phyloP scores from a whole-genome alignment of 139 green algal species.

The Protoeuglena noctilucae region DNA sequence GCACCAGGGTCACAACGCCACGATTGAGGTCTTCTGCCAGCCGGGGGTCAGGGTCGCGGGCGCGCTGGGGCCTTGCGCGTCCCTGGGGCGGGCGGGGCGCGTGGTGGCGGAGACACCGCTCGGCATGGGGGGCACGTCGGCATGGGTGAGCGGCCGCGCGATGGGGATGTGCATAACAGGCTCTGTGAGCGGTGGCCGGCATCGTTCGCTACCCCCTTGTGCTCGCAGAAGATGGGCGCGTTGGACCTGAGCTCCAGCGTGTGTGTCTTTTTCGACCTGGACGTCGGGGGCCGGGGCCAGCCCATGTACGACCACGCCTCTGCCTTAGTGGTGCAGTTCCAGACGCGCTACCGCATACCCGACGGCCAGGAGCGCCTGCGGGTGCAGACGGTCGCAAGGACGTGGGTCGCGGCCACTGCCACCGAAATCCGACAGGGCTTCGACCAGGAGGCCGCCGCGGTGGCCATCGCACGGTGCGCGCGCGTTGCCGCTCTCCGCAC shows the following conservation, averaged over 20 bases:
- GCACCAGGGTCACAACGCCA: constrained; percentile 17
- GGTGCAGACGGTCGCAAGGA: constrained; percentile 25
- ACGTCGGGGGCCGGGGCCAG: background rate
- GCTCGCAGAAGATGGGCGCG: constrained; percentile 27
- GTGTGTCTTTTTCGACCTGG: constrained; percentile 1
- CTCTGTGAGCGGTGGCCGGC: too few relatives aligned
- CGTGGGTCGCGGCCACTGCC: constrained; percentile 16
- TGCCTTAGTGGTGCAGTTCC: constrained; percentile 17
- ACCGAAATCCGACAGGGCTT: constrained; percentile 11
- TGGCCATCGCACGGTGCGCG: constrained; percentile 25
- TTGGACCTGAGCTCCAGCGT: constrained; percentile 8
- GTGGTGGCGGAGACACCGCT: constrained; percentile 22
- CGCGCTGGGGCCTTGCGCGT: constrained; percentile 17
- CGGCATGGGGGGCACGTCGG: constrained; percentile 25
- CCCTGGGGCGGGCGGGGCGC: constrained; percentile 11
- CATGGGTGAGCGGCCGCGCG: constrained; percentile 11
- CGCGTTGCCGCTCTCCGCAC: background rate
- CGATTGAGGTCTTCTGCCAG: constrained; percentile 24
- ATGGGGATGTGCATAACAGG: background rate
- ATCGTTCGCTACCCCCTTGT: too few relatives aligned
- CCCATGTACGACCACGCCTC: background rate
- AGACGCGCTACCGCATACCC: constrained; percentile 13
- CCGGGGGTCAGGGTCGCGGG: constrained; percentile 19
- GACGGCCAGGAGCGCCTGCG: constrained; percentile 21
- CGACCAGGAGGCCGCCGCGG: constrained; percentile 31